Evolutionary conservation across 345 rosid genomes (phyloP).

Genomic region (Zanthoxylum bungeanum): DNA sequence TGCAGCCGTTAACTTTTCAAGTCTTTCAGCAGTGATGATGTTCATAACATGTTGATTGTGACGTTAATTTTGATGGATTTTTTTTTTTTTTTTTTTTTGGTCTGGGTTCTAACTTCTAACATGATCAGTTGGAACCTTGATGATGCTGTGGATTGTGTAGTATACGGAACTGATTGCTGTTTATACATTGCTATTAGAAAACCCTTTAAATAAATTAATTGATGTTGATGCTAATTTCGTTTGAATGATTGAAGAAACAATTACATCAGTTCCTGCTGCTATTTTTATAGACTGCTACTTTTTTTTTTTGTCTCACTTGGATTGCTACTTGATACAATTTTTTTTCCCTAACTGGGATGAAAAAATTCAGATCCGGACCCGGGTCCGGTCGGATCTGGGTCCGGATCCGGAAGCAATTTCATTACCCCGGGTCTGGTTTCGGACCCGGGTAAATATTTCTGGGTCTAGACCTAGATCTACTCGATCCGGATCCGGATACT

Average conservation of each 20-base stretch:
- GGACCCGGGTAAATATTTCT: too few relatives aligned
- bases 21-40: neutral
- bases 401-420: too few relatives aligned
- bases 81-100: too few relatives aligned
- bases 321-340: neutral
- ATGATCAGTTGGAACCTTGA: slow-evolving; percentile 16
- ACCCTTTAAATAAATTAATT: neutral
- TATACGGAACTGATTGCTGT: neutral
- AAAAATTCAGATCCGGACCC: too few relatives aligned
- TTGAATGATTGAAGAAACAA: neutral
- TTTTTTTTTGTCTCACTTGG: neutral
- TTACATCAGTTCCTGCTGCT: neutral
- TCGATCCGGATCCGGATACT: too few relatives aligned
- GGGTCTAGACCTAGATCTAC: too few relatives aligned
- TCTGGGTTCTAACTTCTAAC: too few relatives aligned
- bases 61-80: neutral
- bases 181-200: neutral
- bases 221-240: neutral
- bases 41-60: neutral
- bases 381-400: too few relatives aligned
- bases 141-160: neutral
- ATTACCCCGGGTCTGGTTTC: too few relatives aligned
- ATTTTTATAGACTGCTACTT: neutral
- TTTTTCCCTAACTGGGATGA: too few relatives aligned
- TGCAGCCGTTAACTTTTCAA: slow-evolving; percentile 25